Evolutionary conservation across 352 stramenopile genomes (phyloP).

Genomic region (Pseudoperonospora humuli): DNA sequence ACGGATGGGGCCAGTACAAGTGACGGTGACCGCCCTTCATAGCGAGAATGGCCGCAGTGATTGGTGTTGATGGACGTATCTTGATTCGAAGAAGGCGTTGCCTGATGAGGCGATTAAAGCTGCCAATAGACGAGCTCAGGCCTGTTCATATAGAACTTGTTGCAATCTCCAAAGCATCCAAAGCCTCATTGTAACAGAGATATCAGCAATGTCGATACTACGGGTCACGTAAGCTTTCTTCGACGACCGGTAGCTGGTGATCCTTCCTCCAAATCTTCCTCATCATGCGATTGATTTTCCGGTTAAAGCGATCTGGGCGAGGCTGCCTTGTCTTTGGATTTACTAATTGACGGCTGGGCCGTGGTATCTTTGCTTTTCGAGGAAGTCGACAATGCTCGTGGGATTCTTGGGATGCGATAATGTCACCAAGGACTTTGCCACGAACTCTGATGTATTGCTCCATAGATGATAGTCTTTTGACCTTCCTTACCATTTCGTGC

Average conservation of each 20-base stretch:
- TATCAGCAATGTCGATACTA: slow-evolving; percentile 14
- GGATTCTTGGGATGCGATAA: too few species aligned
- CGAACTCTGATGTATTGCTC: too few species aligned
- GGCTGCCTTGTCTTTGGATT: slow-evolving; percentile 40
- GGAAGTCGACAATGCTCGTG: too few species aligned
- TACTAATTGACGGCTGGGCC: too few species aligned
- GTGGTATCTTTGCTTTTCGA: too few species aligned
- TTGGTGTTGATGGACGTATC: slow-evolving; percentile 85
- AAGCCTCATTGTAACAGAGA: slow-evolving; percentile 21
- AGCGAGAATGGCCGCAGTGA: slow-evolving; percentile 70
- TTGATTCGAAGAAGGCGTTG: slow-evolving; percentile 46
- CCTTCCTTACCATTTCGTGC: too few species aligned
- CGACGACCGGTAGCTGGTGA: slow-evolving; percentile 53
- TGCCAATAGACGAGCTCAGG: slow-evolving; percentile 59
- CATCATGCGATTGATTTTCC: slow-evolving; percentile 77
- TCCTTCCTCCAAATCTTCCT: slow-evolving; percentile 61
- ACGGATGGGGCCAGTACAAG: slow-evolving; percentile 53
- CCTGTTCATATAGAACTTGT: slow-evolving; percentile 66
- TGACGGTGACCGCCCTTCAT: slow-evolving; percentile 71
- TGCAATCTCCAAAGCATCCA: slow-evolving; percentile 51
- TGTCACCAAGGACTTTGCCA: too few species aligned
- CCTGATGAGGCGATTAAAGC: slow-evolving; percentile 71
- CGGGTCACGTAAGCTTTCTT: slow-evolving; percentile 65
- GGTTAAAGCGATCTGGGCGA: slow-evolving; percentile 60
- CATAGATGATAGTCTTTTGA: too few species aligned